These are phyloP conservation scores for Eleusine coracana DNA, from an alignment of 176 grass and related monocot genomes.

Conservation along the genomic window DNA sequence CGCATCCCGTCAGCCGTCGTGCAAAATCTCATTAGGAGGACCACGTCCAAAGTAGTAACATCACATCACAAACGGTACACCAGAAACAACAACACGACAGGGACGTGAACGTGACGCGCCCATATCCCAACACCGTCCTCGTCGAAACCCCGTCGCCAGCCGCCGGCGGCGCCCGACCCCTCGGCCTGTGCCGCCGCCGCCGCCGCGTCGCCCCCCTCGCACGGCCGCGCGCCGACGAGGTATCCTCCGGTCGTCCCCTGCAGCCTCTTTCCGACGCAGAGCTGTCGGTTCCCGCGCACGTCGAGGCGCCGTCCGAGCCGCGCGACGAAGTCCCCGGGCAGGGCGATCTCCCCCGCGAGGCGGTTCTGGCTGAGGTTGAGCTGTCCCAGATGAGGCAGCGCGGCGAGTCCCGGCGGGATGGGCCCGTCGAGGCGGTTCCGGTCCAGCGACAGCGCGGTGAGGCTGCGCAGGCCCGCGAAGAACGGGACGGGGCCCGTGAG, in stretches of 20 bases:
- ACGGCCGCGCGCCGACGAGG: constrained; percentile 55
- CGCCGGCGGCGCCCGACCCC: neutral
- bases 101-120: neutral
- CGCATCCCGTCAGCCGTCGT: neutral
- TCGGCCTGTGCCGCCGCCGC: neutral
- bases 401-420: constrained; percentile 58
- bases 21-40: neutral
- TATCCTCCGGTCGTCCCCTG: constrained; percentile 33
- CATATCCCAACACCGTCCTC: neutral
- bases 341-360: constrained; percentile 68
- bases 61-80: constrained; percentile 14
- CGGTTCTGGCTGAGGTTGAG: constrained; percentile 92
- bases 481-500: constrained; percentile 76
- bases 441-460: constrained; percentile 76
- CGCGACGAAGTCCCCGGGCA: constrained; percentile 71
- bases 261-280: constrained; percentile 58
- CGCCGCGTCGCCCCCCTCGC: constrained; percentile 21
- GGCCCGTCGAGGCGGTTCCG: constrained; percentile 74
- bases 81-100: neutral
- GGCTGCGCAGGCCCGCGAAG: constrained; percentile 51
- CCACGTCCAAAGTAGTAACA: neutral
- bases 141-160: neutral
- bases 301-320: constrained; percentile 73
- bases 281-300: constrained; percentile 69
- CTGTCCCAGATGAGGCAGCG: constrained; percentile 74